A percentile compares a stretch with the other conserved stretches of the same genome.
Conservation (phyloP, 2,329 filamentous ascomycete genomes). For the Pseudopithomyces chartarum region DNA sequence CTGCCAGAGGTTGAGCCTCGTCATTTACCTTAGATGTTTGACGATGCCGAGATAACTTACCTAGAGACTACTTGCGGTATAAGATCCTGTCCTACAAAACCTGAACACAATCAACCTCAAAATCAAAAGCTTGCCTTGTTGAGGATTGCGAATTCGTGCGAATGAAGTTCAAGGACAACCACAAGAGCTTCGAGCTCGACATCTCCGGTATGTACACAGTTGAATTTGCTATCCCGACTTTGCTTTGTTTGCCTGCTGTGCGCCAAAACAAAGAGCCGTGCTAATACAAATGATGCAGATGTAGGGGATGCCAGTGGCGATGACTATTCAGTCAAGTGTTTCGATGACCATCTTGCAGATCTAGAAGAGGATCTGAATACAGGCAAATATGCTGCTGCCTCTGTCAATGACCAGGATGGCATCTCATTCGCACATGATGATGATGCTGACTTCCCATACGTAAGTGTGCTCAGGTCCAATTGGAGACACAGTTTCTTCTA, state of each 20-base stretch:
- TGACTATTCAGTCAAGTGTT: background rate
- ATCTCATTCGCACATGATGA: background rate
- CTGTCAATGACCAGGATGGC: background rate
- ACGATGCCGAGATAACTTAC: background rate
- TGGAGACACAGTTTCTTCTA: background rate
- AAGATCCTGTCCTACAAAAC: background rate
- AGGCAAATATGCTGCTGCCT: background rate
- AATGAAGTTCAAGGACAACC: constrained; percentile 10
- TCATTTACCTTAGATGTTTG: background rate
- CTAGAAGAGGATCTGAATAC: background rate
- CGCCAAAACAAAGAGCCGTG: background rate
- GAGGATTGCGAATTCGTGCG: background rate
- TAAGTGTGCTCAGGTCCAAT: background rate
- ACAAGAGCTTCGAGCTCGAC: constrained; percentile 15
- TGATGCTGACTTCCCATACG: background rate
- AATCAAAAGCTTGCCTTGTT: background rate
- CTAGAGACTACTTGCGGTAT: background rate
- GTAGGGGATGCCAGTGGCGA: background rate
- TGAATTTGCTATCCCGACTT: background rate
- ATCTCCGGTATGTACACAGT: constrained; percentile 13
- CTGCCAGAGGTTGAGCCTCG: background rate
- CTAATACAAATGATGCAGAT: background rate
- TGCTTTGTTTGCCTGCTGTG: background rate
- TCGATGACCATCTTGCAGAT: background rate
- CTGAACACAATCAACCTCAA: background rate